A percentile compares a stretch with the other conserved stretches of the same genome.
Conservation (phyloP, 495 filamentous ascomycete genomes). For the Hypoxylon lienhwacheense region DNA sequence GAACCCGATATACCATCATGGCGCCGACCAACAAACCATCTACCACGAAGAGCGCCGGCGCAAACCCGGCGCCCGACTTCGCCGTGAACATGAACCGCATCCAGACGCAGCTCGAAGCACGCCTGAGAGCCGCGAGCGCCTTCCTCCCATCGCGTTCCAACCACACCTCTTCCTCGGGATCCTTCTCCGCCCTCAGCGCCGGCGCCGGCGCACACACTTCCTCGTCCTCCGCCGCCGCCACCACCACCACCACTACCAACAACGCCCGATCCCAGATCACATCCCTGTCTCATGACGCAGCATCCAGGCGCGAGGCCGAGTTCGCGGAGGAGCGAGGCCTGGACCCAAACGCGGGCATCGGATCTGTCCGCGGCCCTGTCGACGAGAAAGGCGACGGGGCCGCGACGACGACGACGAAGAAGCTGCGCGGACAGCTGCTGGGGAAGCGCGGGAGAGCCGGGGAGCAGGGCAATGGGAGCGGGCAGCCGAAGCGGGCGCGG, state of each 20-base stretch:
- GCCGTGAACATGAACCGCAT: conserved; percentile 44
- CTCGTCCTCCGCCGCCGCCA: no score
- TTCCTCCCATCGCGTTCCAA: conserved; percentile 26
- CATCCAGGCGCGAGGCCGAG: conserved; percentile 25
- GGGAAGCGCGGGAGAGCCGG: conserved; percentile 27
- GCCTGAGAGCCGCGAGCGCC: conserved; percentile 24
- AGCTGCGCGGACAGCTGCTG: conserved; percentile 39
- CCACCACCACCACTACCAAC: no score
- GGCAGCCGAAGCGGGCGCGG: conserved; percentile 19
- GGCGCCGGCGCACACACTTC: background rate
- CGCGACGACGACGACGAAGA: conserved; percentile 26
- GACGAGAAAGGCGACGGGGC: background rate
- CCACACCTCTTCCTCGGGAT: conserved; percentile 13
- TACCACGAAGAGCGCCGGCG: conserved; percentile 4
- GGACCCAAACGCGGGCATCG: conserved; percentile 46
- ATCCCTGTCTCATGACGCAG: conserved; percentile 1
- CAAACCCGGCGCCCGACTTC: conserved; percentile 41
- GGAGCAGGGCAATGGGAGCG: conserved; percentile 1
- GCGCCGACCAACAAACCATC: conserved; percentile 31
- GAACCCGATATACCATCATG: conserved; percentile 20
- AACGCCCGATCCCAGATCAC: background rate
- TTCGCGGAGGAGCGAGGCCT: conserved; percentile 29
- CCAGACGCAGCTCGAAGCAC: conserved; percentile 34
- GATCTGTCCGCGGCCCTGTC: conserved; percentile 17
- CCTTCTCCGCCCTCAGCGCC: conserved; percentile 41